phyloP scores from a whole-genome alignment of 169 alveolate species.

The Babesia ovata region DNA sequence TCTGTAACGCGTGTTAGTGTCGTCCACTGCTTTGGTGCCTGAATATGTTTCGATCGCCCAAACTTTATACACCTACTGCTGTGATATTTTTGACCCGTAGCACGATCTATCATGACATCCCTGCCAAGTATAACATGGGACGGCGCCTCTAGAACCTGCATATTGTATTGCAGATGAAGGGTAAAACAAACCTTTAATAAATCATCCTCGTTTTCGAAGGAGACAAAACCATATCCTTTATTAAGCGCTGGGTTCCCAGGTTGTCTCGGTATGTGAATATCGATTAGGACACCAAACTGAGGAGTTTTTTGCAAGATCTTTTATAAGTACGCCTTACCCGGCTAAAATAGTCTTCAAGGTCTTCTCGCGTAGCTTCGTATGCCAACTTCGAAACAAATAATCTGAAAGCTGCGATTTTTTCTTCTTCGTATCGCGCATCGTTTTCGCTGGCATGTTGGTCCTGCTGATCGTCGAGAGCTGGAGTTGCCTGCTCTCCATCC shows the following conservation, averaged over 20 bases:
- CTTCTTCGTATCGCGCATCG: constrained; percentile 28
- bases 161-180: neutral
- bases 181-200: constrained; percentile 51
- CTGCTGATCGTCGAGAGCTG: neutral
- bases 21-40: constrained; percentile 22
- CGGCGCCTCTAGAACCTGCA: constrained; percentile 65
- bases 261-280: constrained; percentile 67
- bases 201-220: constrained; percentile 71
- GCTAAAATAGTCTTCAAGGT: constrained; percentile 72
- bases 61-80: constrained; percentile 16
- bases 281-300: constrained; percentile 70
- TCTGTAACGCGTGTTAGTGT: neutral
- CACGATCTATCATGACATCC: constrained; percentile 75
- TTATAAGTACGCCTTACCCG: constrained; percentile 24
- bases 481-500: neutral
- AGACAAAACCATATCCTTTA: constrained; percentile 82
- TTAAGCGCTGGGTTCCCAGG: constrained; percentile 60
- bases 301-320: constrained; percentile 4
- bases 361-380: constrained; percentile 75
- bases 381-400: constrained; percentile 74
- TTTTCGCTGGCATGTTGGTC: neutral
- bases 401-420: constrained; percentile 54
- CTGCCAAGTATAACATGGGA: constrained; percentile 75
- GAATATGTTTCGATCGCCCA: neutral
- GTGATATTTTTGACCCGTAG: constrained; percentile 67